Base-by-base conservation (phyloP, 163 green algal genomes). In the Trebouxia gelatinosa region DNA sequence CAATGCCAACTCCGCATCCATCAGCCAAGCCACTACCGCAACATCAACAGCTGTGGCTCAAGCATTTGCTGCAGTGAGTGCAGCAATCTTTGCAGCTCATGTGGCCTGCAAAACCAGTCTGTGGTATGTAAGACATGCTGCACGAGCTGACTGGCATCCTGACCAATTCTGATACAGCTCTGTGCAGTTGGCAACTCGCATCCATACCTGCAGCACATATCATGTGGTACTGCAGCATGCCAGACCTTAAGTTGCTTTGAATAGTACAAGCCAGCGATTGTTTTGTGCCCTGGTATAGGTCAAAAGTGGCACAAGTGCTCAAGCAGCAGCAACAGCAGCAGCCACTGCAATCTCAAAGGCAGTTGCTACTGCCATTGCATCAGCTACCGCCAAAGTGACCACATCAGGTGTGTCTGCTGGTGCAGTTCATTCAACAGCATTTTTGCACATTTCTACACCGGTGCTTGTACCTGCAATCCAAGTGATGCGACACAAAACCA, bases 261-360 rank as follows among this genome's bases (percentile, higher is more conserved):
- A n/a, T n/a, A n/a, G n/a, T n/a, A n/a, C n/a, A n/a, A n/a, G n/a
- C n/a, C n/a, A n/a, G n/a, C n/a, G n/a, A n/a, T n/a, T n/a, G n/a
- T n/a, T n/a, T n/a, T n/a, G n/a, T n/a, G n/a, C n/a, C n/a, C 5
- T 61, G 29, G 21, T 72, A n/a, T 43, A 76, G 68, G 43, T 76
- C 2, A 38, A 43, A n/a, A 43, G 68, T 48, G 68, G 68, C 6
- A 39, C 28, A 31, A 54, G 19, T n/a, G 68, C 68, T 29, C 68
- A 76, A 61, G 68, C 68, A 40, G 68, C 43, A 32, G 68, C 68
- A 40, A n/a, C 40, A 29, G 68, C 68, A 34, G 68, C 31, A 17
- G 68, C 68, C 19, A 43, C 43, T 29, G 40, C 40, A 13, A 62
- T 76, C 6, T 29, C 68, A 6, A 40, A 64, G 17, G 68, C 68